phyloP scores from a whole-genome alignment of 495 filamentous ascomycete species.

The Aspergillus sclerotioniger region DNA sequence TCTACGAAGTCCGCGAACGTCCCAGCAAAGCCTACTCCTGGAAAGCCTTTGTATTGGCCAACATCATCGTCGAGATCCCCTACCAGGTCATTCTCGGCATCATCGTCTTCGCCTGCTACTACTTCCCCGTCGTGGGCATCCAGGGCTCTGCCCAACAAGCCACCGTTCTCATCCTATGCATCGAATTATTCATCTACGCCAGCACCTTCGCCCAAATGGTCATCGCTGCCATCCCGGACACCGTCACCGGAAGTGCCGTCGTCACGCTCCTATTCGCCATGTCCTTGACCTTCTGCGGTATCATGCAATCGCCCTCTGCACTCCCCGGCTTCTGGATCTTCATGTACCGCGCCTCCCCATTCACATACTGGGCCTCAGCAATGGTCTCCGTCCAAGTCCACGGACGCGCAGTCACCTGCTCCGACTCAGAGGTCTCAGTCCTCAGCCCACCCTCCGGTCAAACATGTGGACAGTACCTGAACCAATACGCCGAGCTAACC shows the following conservation, averaged over 20 bases:
- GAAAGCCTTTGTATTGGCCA: slow-evolving; percentile 63
- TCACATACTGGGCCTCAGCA: slow-evolving; percentile 46
- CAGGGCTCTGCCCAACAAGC: slow-evolving; percentile 44
- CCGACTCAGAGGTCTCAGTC: slow-evolving; percentile 50
- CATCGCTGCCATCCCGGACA: slow-evolving; percentile 55
- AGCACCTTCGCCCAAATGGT: slow-evolving; percentile 54
- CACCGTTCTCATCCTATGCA: slow-evolving; percentile 50
- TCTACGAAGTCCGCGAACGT: slow-evolving; percentile 68
- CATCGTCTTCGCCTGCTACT: slow-evolving; percentile 47
- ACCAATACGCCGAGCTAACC: slow-evolving; percentile 23
- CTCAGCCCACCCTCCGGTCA: slow-evolving; percentile 49
- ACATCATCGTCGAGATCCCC: slow-evolving; percentile 56
- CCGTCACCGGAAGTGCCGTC: slow-evolving; percentile 53
- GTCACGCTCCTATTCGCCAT: slow-evolving; percentile 56
- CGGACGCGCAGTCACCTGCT: slow-evolving; percentile 53
- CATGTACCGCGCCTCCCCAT: slow-evolving; percentile 64
- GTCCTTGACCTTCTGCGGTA: slow-evolving; percentile 54
- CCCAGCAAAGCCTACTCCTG: slow-evolving; percentile 68
- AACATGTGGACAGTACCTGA: slow-evolving; percentile 50
- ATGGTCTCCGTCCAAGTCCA: slow-evolving; percentile 47
- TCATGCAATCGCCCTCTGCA: slow-evolving; percentile 57
- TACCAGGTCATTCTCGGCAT: slow-evolving; percentile 45
- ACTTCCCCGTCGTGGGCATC: slow-evolving; percentile 44
- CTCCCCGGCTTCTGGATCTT: slow-evolving; percentile 71
- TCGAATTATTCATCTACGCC: slow-evolving; percentile 50